phyloP scores from a whole-genome alignment of 176 grass and related monocot species.

The Zoysia japonica region DNA sequence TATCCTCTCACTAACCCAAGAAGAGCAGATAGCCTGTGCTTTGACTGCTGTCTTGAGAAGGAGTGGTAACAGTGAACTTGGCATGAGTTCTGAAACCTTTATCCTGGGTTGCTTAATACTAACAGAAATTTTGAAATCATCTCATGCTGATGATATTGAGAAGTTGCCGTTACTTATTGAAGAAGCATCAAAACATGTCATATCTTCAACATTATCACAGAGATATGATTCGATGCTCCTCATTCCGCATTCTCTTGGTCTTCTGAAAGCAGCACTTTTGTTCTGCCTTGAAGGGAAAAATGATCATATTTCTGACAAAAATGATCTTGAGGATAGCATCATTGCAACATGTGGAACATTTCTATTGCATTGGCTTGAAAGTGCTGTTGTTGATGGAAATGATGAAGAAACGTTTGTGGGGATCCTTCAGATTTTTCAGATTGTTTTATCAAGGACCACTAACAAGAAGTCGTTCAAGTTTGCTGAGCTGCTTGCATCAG shows the following conservation, averaged over 20 bases:
- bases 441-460: constrained; percentile 70
- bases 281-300: constrained; percentile 58
- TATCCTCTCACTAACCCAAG: constrained; percentile 68
- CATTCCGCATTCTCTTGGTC: constrained; percentile 63
- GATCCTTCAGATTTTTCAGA: constrained; percentile 83
- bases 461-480: constrained; percentile 48
- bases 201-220: constrained; percentile 55
- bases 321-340: constrained; percentile 65
- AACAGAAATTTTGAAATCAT: constrained; percentile 75
- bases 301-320: constrained; percentile 39
- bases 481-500: constrained; percentile 60
- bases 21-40: constrained; percentile 67
- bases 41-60: constrained; percentile 71
- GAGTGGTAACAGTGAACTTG: constrained; percentile 52
- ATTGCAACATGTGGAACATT: constrained; percentile 67
- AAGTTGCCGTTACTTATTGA: constrained; percentile 62
- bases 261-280: constrained; percentile 75
- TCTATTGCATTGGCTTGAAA: constrained; percentile 73
- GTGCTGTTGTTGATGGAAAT: constrained; percentile 54
- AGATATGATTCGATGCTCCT: constrained; percentile 44
- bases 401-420: constrained; percentile 67
- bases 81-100: constrained; percentile 69
- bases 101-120: constrained; percentile 65
- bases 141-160: constrained; percentile 56
- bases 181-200: constrained; percentile 72